Percentiles rank a stretch among this genome's conserved stretches.
phyloP scores from a whole-genome alignment of 495 filamentous ascomycete genomes.

The Penicillium cosmopolitanum region DNA sequence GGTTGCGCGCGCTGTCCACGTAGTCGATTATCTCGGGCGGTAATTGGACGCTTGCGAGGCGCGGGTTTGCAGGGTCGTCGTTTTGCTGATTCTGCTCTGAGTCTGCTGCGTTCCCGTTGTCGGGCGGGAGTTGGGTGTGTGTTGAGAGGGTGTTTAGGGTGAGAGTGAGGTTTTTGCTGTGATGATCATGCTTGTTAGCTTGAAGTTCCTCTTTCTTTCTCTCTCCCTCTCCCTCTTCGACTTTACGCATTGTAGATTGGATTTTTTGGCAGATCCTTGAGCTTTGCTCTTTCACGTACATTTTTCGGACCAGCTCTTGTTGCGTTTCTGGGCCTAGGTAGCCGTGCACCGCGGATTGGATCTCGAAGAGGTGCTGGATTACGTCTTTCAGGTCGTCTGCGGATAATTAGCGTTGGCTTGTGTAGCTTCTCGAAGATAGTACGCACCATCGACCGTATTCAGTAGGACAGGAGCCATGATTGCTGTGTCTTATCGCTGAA shows the following conservation, averaged over 20 bases:
- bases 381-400: constrained; percentile 55
- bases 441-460: constrained; percentile 55
- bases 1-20: constrained; percentile 90
- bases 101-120: neutral
- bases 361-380: constrained; percentile 86
- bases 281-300: constrained; percentile 45
- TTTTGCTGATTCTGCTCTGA: constrained; percentile 21
- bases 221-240: no score
- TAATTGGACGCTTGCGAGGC: constrained; percentile 57
- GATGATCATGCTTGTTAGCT: constrained; percentile 1
- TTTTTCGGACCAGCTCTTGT: constrained; percentile 62
- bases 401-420: constrained; percentile 10
- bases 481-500: neutral
- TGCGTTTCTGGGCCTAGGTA: constrained; percentile 64
- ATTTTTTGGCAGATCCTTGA: constrained; percentile 1
- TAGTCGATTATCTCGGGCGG: constrained; percentile 93
- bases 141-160: constrained; percentile 43
- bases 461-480: constrained; percentile 51
- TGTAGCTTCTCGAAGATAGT: neutral
- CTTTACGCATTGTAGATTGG: constrained; percentile 16
- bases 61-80: constrained; percentile 50
- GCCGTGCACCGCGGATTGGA: constrained; percentile 76
- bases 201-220: neutral
- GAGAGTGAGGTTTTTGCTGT: constrained; percentile 49
- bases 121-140: constrained; percentile 36